These are phyloP conservation scores for Yarrowia sp. DNA, from an alignment of 805 yeast genomes.

Conservation along the genomic window DNA sequence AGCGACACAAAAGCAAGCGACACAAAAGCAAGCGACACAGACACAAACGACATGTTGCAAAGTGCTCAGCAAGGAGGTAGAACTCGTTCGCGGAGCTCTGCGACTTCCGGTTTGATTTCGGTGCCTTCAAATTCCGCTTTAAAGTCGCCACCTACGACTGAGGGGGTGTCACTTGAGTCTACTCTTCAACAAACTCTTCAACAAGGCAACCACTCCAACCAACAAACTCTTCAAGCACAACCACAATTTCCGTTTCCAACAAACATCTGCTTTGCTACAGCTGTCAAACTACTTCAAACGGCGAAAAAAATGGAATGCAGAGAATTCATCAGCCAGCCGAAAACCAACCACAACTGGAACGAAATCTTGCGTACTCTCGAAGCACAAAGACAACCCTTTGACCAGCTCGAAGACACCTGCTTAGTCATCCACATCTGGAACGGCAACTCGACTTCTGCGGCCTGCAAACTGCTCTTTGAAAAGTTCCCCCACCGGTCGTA, in stretches of 20 bases:
- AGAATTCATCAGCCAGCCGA: background rate
- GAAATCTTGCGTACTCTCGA: constrained; percentile 17
- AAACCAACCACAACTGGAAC: constrained; percentile 23
- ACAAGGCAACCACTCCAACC: too few species aligned
- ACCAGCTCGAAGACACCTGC: constrained; percentile 15
- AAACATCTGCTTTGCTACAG: constrained; percentile 8
- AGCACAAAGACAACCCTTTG: constrained; percentile 16
- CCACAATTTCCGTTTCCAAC: background rate
- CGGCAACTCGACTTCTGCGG: constrained; percentile 21
- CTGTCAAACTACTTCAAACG: background rate
- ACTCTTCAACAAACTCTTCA: too few species aligned
- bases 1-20: background rate
- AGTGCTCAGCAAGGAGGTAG: too few species aligned
- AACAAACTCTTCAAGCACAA: background rate
- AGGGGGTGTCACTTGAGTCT: too few species aligned
- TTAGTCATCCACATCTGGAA: constrained; percentile 19
- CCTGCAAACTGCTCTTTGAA: constrained; percentile 5
- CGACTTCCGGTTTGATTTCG: too few species aligned
- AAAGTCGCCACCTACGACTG: too few species aligned
- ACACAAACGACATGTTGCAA: too few species aligned
- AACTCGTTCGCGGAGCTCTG: too few species aligned
- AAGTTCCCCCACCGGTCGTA: constrained; percentile 19
- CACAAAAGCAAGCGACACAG: background rate
- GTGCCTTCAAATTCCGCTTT: too few species aligned
- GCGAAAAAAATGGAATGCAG: background rate